Base-by-base conservation (phyloP, 2,329 filamentous ascomycete species). In the Phoma sp. region DNA sequence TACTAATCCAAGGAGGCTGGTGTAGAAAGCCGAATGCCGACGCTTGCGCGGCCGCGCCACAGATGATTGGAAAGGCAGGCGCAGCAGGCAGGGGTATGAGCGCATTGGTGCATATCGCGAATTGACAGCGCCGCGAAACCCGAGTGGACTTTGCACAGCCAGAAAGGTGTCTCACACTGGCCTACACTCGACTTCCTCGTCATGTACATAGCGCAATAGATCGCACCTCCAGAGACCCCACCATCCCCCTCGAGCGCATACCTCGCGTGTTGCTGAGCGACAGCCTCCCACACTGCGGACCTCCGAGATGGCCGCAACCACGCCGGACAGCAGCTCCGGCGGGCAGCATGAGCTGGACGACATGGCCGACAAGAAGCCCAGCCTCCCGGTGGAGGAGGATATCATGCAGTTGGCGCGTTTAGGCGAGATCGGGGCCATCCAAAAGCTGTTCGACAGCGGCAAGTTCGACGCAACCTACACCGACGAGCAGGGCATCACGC, bases 381-480 rank as follows among this genome's bases (percentile, higher is more conserved):
- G 62, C 33, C 69, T 82, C 24, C 80, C 82, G 7, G 68, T 84
- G 3, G 86, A 90, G 68, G 84, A 90, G 64, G 93, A 99, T 78
- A 88, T 99, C 64, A 98, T 99, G 93, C 93, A 97, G 79, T 79
- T 97, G 72, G 92, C 95, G 36, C 84, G 95, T 56, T 77, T 96
- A 64, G 95, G 96, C 52, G 92, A 99, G 71, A 85, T 97, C 57
- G 80, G 83, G 7, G 89, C 86, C 47, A 95, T 99, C 81, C 89
- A 96, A 79, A 92, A 88, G 79, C 82, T 99, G 46, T 96, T 97
- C 65, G 90, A 93, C 71, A 85, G 84, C 52, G 89, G 89, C 62
- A 91, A 90, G 66, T 91, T 84, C 73, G 89, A 91, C 73, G 91
- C 91, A 44, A 90, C 86, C 47, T 95, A 92, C 74, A 84, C 83